phyloP scores from a whole-genome alignment of 768 basidiomycete genomes.

The Mycena chlorophos region DNA sequence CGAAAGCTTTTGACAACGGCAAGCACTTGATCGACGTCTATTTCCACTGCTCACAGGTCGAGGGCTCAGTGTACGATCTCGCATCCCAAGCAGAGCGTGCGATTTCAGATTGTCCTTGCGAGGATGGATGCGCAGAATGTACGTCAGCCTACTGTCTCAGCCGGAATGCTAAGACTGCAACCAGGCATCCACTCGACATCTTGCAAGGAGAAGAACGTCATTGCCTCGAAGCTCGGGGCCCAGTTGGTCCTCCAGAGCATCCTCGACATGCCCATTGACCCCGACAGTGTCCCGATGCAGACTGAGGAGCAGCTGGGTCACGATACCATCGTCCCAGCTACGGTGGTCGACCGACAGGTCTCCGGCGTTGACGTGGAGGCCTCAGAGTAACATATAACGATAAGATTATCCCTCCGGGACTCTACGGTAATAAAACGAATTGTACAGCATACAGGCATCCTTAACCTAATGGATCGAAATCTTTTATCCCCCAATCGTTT shows the following conservation, averaged over 20 bases:
- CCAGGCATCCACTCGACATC: conserved; percentile 64
- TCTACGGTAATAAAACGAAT: no score
- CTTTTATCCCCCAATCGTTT: conserved; percentile 75
- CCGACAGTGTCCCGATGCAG: conserved; percentile 37
- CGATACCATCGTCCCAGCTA: conserved; percentile 58
- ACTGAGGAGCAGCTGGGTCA: conserved; percentile 31
- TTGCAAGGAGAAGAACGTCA: conserved; percentile 73
- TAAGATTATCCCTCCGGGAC: conserved; percentile 6
- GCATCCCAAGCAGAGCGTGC: conserved; percentile 57
- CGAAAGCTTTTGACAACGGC: conserved; percentile 85
- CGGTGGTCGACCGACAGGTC: conserved; percentile 43
- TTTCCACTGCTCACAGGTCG: background rate
- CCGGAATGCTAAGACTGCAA: background rate
- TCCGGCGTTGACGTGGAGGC: conserved; percentile 50
- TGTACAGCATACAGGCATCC: no score
- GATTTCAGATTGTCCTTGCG: conserved; percentile 64
- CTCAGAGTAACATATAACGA: conserved; percentile 20
- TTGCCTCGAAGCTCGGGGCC: conserved; percentile 77
- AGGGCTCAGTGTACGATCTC: conserved; percentile 51
- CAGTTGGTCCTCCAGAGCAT: conserved; percentile 62
- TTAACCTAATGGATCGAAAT: conserved; percentile 77
- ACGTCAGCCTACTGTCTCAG: conserved; percentile 17
- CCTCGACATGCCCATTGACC: conserved; percentile 46
- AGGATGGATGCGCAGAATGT: conserved; percentile 74
- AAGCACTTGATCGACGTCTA: conserved; percentile 15